Evolutionary conservation across 176 grass and related monocot species (phyloP), one percentile per base, ranked within the genome.

Genomic region (Phoenix dactylifera): DNA sequence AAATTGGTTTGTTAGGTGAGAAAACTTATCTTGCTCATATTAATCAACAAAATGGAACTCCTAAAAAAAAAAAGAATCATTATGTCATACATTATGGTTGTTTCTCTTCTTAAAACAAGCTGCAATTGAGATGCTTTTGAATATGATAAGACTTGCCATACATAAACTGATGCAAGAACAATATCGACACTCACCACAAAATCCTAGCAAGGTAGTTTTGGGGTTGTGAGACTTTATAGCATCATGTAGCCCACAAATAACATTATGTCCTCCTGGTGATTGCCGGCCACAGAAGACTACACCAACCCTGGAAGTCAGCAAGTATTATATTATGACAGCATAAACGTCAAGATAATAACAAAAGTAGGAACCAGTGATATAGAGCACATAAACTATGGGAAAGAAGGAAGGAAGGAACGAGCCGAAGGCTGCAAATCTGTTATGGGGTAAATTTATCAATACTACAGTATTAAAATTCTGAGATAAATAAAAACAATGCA

Each of bases 231-330:
- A 29, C 58, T 71, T 81, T 3, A 78, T 29, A 10, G 77, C 83
- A 58, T 78, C 70, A 44, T 78, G 52, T 59, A 61, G 35, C 1
- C 78, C 74, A 26, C 78, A 86, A 60, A 86, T 54, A 0, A 82
- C 70, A 63, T 78, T 78, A 50, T 81, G 83, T 18, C 74, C 78
- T 49, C 83, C 65, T 2, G 78, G 74, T 29, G 78, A 81, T 32
- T 82, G 83, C 15, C 83, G 72, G 16, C 78, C 78, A 63, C 70
- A 74, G 20, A 86, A 86, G 10, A 86, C 56, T 6, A 81, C 56
- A 15, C 83, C 78, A 9, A 81, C 44, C 77, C 83, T 86, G 51
- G 28, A 30, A 30, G 5, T 30, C 35, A 67, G 48, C 19, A 54
- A 30, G 22, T 22, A 66, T 49, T 9, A 50, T 3, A 10, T n/a